Evolutionary conservation across 2,329 filamentous ascomycete genomes (phyloP).

Genomic region (Ambrosiella cleistominuta): DNA sequence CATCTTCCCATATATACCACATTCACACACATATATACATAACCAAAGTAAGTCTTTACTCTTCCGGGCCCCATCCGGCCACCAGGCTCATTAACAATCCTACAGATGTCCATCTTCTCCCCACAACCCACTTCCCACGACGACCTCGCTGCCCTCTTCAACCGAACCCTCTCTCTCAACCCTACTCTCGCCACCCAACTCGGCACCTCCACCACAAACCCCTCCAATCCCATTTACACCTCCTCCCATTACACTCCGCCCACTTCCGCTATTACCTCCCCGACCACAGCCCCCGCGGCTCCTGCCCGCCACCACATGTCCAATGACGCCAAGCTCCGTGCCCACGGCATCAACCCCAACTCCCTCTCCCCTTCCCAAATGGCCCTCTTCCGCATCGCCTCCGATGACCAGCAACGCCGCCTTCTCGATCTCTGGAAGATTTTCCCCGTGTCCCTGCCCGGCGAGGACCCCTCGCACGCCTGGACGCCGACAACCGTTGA

Average conservation of each 20-base stretch:
- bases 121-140: slow-evolving; percentile 7
- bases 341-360: slow-evolving; percentile 52
- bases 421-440: slow-evolving; percentile 76
- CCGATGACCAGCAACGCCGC: slow-evolving; percentile 51
- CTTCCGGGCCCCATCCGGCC: background rate
- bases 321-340: slow-evolving; percentile 39
- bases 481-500: slow-evolving; percentile 36
- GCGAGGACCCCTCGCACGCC: slow-evolving; percentile 34
- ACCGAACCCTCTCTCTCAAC: slow-evolving; percentile 5
- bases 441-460: slow-evolving; percentile 46
- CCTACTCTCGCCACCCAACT: slow-evolving; percentile 3
- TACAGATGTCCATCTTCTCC: slow-evolving; percentile 11
- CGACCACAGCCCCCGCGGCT: slow-evolving; percentile 1
- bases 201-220: slow-evolving; percentile 3
- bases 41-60: background rate
- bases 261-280: slow-evolving; percentile 2
- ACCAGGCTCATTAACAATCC: background rate
- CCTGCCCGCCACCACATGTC: slow-evolving; percentile 9
- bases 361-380: slow-evolving; percentile 58
- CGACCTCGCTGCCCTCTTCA: slow-evolving; percentile 11
- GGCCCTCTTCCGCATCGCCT: slow-evolving; percentile 60
- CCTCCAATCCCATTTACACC: slow-evolving; percentile 11
- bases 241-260: slow-evolving; percentile 3
- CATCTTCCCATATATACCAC: too few relatives aligned
- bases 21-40: too few relatives aligned